These are phyloP conservation scores for Circinella minor DNA, from an alignment of 371 early-diverging fungal species.

Conservation along the genomic window DNA sequence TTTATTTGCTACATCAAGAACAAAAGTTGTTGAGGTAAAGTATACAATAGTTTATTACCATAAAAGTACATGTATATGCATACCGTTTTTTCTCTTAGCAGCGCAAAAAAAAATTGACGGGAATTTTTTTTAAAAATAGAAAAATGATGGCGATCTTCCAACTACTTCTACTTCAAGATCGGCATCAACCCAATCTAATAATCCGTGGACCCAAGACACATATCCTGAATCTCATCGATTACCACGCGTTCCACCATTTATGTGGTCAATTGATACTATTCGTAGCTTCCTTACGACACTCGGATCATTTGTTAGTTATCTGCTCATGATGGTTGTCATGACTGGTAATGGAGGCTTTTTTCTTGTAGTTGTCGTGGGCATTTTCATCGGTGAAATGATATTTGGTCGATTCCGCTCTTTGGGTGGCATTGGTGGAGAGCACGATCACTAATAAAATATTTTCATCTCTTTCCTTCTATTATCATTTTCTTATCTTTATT, in stretches of 20 bases:
- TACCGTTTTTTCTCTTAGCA: neutral
- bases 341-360: constrained; percentile 79
- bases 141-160: constrained; percentile 2
- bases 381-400: constrained; percentile 70
- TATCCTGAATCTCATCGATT: constrained; percentile 29
- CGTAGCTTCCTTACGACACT: constrained; percentile 55
- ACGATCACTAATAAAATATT: constrained; percentile 29
- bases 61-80: neutral
- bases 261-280: constrained; percentile 56
- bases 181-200: neutral
- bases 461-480: neutral
- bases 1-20: neutral
- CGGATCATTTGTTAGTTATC: constrained; percentile 59
- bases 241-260: constrained; percentile 54
- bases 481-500: neutral
- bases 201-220: neutral
- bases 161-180: neutral
- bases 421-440: constrained; percentile 33
- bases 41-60: neutral
- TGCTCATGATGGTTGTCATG: constrained; percentile 85
- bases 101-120: no score
- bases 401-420: constrained; percentile 59
- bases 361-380: constrained; percentile 64
- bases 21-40: neutral
- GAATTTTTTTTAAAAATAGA: neutral